A percentile compares a stretch with the other conserved stretches of the same genome.
Conservation (phyloP, 1,284 basidiomycete species). For the Leccinum ponderosum region DNA sequence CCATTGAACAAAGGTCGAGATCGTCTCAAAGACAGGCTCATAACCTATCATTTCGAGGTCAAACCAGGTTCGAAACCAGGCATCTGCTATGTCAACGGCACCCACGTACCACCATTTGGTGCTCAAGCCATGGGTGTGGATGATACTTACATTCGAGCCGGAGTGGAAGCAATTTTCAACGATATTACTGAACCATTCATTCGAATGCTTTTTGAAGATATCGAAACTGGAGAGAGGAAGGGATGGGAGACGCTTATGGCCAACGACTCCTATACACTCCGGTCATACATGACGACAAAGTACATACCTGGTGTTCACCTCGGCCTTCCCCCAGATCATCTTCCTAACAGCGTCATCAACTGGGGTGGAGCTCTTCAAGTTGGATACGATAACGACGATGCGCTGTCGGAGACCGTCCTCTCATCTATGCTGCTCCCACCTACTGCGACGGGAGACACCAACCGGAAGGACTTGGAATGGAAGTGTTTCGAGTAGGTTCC, state of each 20-base stretch:
- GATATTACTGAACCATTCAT: conserved; percentile 2
- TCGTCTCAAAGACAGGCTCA: conserved; percentile 11
- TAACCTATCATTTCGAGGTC: conserved; percentile 1
- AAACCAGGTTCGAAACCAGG: conserved; percentile 4
- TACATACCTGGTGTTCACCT: conserved; percentile 20
- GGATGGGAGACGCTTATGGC: conserved; percentile 17
- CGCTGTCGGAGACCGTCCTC: conserved; percentile 1
- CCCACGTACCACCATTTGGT: conserved; percentile 1
- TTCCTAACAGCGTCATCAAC: conserved; percentile 19
- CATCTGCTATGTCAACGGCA: conserved; percentile 14
- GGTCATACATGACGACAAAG: conserved; percentile 3
- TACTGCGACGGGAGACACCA: background rate
- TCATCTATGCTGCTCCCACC: background rate
- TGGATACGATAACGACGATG: background rate
- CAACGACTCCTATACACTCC: background rate
- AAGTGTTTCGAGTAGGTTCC: conserved; percentile 3
- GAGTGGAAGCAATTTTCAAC: conserved; percentile 7
- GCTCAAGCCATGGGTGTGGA: conserved; percentile 4
- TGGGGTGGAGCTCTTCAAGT: conserved; percentile 26
- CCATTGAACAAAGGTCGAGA: conserved; percentile 4
- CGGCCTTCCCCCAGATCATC: conserved; percentile 9
- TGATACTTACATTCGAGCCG: conserved; percentile 11
- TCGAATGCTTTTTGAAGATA: background rate
- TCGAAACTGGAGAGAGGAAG: background rate
- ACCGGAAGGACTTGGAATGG: background rate